Conservation (phyloP, 75 land plant species). For the Cunninghamia lanceolata region DNA sequence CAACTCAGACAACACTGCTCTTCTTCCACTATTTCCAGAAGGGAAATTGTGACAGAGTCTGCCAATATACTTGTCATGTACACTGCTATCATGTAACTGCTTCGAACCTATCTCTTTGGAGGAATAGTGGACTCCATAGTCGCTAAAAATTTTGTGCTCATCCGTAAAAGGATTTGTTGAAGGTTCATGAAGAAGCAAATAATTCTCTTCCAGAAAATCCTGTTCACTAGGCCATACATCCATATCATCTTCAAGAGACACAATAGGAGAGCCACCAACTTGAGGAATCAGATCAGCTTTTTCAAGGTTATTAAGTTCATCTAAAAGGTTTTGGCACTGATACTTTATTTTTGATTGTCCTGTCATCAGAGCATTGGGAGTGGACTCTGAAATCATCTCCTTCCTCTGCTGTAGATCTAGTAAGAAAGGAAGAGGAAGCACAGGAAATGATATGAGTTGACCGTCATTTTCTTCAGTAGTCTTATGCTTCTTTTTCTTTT, state of each 20-base stretch:
- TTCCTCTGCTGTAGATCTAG: conserved; percentile 13
- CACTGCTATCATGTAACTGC: background rate
- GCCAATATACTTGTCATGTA: conserved; percentile 7
- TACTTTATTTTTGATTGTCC: conserved; percentile 10
- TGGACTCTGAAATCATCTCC: background rate
- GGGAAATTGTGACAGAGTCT: background rate
- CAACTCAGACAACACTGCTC: background rate
- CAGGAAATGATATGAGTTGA: conserved; percentile 42
- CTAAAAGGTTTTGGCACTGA: conserved; percentile 21
- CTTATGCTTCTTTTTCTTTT: conserved; percentile 30
- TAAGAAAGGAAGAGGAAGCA: conserved; percentile 56
- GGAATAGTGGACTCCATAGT: background rate
- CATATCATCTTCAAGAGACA: conserved; percentile 34
- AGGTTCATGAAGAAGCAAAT: conserved; percentile 26
- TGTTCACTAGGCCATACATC: conserved; percentile 14
- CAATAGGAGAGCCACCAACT: conserved; percentile 5
- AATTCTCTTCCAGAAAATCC: conserved; percentile 12
- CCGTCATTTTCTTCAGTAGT: conserved; percentile 13
- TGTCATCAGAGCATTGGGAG: conserved; percentile 1
- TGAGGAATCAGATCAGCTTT: conserved; percentile 11
- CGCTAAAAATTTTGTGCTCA: background rate
- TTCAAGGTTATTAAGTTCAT: conserved; percentile 15
- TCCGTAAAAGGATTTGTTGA: background rate
- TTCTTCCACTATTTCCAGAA: background rate
- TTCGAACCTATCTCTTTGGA: background rate